Evolutionary conservation across 2,329 filamentous ascomycete species (phyloP), one percentile per base, ranked within the genome.

Genomic region (Talaromyces sp.): DNA sequence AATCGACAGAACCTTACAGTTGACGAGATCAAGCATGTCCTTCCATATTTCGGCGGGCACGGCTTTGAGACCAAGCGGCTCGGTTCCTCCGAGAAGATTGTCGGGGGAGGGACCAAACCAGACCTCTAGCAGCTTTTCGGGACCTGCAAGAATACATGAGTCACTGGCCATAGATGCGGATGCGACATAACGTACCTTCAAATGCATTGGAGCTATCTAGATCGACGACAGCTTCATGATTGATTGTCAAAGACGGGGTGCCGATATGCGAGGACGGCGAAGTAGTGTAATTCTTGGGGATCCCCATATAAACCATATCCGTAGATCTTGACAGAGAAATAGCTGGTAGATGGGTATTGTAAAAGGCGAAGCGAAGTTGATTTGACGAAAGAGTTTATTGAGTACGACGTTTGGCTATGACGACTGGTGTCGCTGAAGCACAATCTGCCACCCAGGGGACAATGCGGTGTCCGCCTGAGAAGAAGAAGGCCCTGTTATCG

Each of bases 401-500:
- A 59, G 32, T 33, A 62, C 60, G 56, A 62, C 51, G 51, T 59
- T 53, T 49, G 58, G 57, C 57, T 63, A 39, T 42, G 61, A 63
- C 61, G 61, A 63, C 57, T 54, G 32, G 49, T 71, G 71, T 74
- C 71, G 84, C 88, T 89, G 90, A 90, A 95, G 92, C 92, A 91
- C 92, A 92, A 90, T 92, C 92, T 96, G 88, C 90, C 87, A 85
- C 91, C 87, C 91, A 96, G 92, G 93, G 91, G 93, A 93, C 89
- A 86, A 89, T 92, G 89, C 86, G 87, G 88, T 84, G 90, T 90
- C 84, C 90, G 92, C 85, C 87, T 90, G 91, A 93, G 91, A 82
- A 93, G 62, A 90, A 95, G 91, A 92, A 95, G 92, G 91, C 92
- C 91, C 92, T 95, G 89, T 85, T 60, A 61, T 63, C 57, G 78